Conservation (phyloP, 441 rosid species). For the Pelargonium myrrhifolium region DNA sequence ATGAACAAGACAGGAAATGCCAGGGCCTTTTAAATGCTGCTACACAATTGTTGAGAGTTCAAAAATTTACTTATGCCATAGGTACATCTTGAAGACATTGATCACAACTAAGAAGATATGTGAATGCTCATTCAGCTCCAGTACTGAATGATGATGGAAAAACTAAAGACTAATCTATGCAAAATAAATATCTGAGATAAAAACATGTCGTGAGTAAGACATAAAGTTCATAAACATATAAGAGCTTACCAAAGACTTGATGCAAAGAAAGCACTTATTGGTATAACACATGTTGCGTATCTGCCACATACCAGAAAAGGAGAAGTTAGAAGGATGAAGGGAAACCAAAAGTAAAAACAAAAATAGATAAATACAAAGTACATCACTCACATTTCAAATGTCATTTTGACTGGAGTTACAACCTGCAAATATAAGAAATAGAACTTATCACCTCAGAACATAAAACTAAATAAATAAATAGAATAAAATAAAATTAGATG, state of each 20-base stretch:
- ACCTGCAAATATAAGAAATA: conserved; percentile 43
- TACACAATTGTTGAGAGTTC: neutral
- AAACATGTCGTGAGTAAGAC: neutral
- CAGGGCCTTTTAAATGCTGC: neutral
- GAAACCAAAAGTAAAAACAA: conserved; percentile 8
- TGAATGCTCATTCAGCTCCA: neutral
- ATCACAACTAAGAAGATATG: neutral
- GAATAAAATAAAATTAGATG: neutral
- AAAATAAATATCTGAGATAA: neutral
- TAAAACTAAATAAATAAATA: neutral
- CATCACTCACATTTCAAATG: conserved; percentile 81
- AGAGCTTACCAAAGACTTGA: conserved; percentile 92
- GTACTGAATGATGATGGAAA: neutral
- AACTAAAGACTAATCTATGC: neutral
- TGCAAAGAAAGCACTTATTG: conserved; percentile 99
- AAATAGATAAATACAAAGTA: conserved; percentile 7
- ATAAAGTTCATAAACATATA: conserved; percentile 3
- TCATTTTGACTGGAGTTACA: conserved; percentile 95
- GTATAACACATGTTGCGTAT: conserved; percentile 55
- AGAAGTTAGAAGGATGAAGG: conserved; percentile 4
- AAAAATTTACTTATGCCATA: neutral
- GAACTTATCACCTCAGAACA: conserved; percentile 13
- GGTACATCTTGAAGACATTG: neutral
- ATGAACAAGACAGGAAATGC: neutral
- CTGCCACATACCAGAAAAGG: conserved; percentile 20